Evolutionary conservation across 2,329 filamentous ascomycete species (phyloP), one percentile per base, ranked within the genome.

Genomic region (Fusarium pseudonygamai): DNA sequence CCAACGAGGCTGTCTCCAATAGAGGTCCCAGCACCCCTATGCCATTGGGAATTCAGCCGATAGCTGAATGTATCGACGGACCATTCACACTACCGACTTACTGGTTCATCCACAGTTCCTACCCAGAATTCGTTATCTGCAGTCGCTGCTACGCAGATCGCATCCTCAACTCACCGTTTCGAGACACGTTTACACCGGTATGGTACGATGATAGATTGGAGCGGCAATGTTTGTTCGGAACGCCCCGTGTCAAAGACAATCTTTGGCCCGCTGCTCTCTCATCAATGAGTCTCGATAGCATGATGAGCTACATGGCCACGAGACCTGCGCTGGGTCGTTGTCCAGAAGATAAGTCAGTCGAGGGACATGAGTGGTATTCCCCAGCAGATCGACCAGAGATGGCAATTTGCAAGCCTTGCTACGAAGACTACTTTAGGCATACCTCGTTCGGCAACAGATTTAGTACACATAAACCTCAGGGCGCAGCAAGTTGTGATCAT

Each of bases 391-490:
- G 40, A 2, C 55, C 40, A 1, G 55, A 47, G 24, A 58, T 58
- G 40, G 55, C 55, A 28, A 58, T 58, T 15, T 58, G 55, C 40
- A 47, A 47, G 7, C 55, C 55, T 8, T 58, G 55, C 13, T 58
- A 58, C 12, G 55, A 58, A 18, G 55, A 58, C 1, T 15, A 28
- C 1, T 26, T 58, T 11, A 58, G 16, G 1, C 55, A 58, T 28
- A 36, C n/a, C 1, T 24, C 28, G 1, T 58, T 58, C 1, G 30
- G 55, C 2, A 36, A 36, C n/a, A 22, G n/a, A 2, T 58, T 58
- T 6, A 47, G 30, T 16, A 34, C 32, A 3, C 30, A 58, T 47
- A 58, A 11, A 26, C 55, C 55, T 6, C 30, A 34, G 8, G 55
- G 40, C 6, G 39, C 30, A 6, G 18, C 30, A 20, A 47, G 10